These are phyloP conservation scores for Wickerhamiella cacticola DNA, from an alignment of 805 yeast species.

Conservation along the genomic window DNA sequence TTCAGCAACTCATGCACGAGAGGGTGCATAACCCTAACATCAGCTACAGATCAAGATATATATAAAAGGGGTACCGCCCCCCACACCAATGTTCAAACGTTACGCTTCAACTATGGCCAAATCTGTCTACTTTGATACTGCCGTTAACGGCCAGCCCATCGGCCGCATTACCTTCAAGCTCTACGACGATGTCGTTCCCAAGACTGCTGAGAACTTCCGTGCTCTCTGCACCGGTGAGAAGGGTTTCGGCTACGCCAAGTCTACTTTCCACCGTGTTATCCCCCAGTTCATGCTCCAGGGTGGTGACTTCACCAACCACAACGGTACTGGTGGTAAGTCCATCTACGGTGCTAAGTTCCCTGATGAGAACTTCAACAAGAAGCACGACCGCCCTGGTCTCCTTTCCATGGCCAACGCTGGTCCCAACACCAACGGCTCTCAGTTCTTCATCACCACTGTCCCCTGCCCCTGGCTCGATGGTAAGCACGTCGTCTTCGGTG, in stretches of 20 bases:
- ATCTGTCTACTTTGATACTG: constrained; percentile 63
- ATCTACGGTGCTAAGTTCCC: constrained; percentile 78
- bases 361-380: constrained; percentile 71
- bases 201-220: constrained; percentile 93
- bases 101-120: constrained; percentile 6
- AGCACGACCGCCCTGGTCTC: constrained; percentile 75
- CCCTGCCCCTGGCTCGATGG: constrained; percentile 91
- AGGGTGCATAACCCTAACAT: constrained; percentile 7
- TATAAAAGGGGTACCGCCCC: constrained; percentile 6
- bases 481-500: constrained; percentile 94
- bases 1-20: constrained; percentile 5
- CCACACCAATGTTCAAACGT: constrained; percentile 10
- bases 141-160: constrained; percentile 64
- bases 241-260: constrained; percentile 80
- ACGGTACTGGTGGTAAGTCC: constrained; percentile 74
- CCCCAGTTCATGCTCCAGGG: constrained; percentile 97
- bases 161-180: constrained; percentile 82
- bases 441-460: constrained; percentile 85
- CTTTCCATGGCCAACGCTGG: constrained; percentile 97
- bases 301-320: constrained; percentile 71
- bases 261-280: constrained; percentile 92
- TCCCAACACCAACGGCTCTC: constrained; percentile 90
- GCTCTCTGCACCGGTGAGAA: constrained; percentile 89
- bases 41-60: not conserved
- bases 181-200: constrained; percentile 85